phyloP scores from a whole-genome alignment of 192 early-diverging fungal genomes.

The Pilaira anomala region DNA sequence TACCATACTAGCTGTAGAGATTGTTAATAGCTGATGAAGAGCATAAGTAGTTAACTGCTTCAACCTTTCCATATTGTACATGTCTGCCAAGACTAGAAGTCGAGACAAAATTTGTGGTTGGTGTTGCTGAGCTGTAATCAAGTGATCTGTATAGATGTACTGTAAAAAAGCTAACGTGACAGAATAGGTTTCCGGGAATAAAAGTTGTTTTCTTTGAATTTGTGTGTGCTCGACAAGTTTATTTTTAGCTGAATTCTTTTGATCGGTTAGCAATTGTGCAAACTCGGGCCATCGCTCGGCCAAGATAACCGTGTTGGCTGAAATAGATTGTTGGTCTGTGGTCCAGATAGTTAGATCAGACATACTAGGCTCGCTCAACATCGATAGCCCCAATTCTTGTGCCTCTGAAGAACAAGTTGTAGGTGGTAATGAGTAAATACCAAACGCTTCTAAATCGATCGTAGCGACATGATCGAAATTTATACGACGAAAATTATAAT shows the following conservation, averaged over 20 bases:
- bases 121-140: constrained; percentile 62
- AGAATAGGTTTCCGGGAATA: constrained; percentile 31
- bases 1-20: constrained; percentile 56
- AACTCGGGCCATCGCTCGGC: constrained; percentile 55
- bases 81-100: constrained; percentile 56
- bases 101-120: constrained; percentile 63
- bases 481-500: constrained; percentile 73
- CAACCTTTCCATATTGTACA: constrained; percentile 55
- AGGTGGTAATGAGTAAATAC: constrained; percentile 52
- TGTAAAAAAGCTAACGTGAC: constrained; percentile 38
- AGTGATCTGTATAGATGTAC: constrained; percentile 45
- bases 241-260: background rate
- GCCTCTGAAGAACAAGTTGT: constrained; percentile 45
- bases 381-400: constrained; percentile 53
- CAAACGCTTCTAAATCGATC: constrained; percentile 71
- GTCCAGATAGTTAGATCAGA: constrained; percentile 57
- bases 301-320: constrained; percentile 53
- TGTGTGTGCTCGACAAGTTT: background rate
- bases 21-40: constrained; percentile 59
- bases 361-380: constrained; percentile 51
- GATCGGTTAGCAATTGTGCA: constrained; percentile 33
- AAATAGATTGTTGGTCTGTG: constrained; percentile 43
- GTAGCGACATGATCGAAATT: constrained; percentile 74
- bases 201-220: constrained; percentile 6
- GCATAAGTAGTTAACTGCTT: constrained; percentile 52